Evolutionary conservation across 2,329 filamentous ascomycete genomes (phyloP).

Genomic region (Oidium heveae): DNA sequence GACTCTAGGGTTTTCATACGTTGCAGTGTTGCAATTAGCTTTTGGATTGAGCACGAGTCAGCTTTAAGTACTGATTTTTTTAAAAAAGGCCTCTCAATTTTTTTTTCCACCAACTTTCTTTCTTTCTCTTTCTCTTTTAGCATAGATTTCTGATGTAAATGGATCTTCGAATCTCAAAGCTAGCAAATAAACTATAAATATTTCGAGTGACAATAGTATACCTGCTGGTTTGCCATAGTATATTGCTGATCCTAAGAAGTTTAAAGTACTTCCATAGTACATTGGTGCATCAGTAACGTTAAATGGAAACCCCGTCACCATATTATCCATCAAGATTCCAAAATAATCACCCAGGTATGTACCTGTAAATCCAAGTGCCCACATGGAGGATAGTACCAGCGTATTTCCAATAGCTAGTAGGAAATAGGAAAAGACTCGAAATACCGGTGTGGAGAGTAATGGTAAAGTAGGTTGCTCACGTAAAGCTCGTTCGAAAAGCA

Average conservation of each 20-base stretch:
- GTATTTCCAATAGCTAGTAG: constrained; percentile 56
- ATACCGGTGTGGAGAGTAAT: constrained; percentile 32
- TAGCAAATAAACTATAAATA: constrained; percentile 53
- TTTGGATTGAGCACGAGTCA: too few relatives aligned
- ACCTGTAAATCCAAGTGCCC: constrained; percentile 74
- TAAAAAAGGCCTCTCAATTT: background rate
- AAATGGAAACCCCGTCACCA: constrained; percentile 90
- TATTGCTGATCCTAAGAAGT: constrained; percentile 70
- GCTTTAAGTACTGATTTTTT: too few relatives aligned
- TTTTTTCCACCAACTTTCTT: constrained; percentile 12
- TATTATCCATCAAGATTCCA: constrained; percentile 86
- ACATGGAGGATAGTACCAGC: constrained; percentile 74
- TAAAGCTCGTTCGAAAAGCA: constrained; percentile 66
- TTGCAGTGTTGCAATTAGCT: too few relatives aligned
- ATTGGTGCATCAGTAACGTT: constrained; percentile 77
- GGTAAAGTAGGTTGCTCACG: constrained; percentile 51
- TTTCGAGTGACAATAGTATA: constrained; percentile 46
- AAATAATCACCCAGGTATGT: constrained; percentile 98
- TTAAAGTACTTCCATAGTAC: constrained; percentile 87
- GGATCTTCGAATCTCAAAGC: constrained; percentile 78
- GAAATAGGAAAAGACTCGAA: constrained; percentile 38
- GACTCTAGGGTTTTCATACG: too few relatives aligned
- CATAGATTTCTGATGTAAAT: constrained; percentile 82
- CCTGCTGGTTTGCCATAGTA: constrained; percentile 75
- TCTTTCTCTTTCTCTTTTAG: constrained; percentile 45